Evolutionary conservation across 2,329 filamentous ascomycete species (phyloP).

Genomic region (Aureobasidium lini): DNA sequence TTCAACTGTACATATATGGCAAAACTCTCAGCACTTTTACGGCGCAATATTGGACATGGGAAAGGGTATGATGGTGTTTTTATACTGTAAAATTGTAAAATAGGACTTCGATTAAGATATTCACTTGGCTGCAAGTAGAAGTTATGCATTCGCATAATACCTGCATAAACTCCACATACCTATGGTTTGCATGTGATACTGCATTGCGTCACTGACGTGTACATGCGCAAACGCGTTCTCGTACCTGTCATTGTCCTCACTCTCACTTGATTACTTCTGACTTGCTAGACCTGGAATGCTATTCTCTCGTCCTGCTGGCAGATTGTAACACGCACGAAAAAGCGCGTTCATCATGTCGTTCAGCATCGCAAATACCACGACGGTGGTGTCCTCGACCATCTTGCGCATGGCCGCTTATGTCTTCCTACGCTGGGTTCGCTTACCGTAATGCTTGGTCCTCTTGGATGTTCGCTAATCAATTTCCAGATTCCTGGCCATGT

Average conservation of each 20-base stretch:
- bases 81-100: constrained; percentile 11
- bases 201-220: too few relatives aligned
- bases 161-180: too few relatives aligned
- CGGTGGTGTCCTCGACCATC: constrained; percentile 21
- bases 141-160: too few relatives aligned
- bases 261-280: neutral
- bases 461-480: neutral
- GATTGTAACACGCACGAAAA: neutral
- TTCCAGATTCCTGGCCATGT: constrained; percentile 32
- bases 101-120: neutral
- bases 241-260: too few relatives aligned
- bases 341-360: constrained; percentile 1
- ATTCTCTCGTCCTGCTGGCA: neutral
- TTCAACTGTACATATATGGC: constrained; percentile 1
- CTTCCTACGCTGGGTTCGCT: constrained; percentile 30
- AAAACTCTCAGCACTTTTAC: neutral
- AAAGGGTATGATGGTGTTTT: neutral
- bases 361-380: constrained; percentile 12
- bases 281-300: neutral
- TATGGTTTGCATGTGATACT: too few relatives aligned
- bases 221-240: too few relatives aligned
- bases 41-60: constrained; percentile 5
- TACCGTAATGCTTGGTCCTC: constrained; percentile 14
- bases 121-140: neutral
- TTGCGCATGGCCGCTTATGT: constrained; percentile 25